Evolutionary conservation across 1,284 basidiomycete genomes (phyloP).

Genomic region (Puccinia coronata): DNA sequence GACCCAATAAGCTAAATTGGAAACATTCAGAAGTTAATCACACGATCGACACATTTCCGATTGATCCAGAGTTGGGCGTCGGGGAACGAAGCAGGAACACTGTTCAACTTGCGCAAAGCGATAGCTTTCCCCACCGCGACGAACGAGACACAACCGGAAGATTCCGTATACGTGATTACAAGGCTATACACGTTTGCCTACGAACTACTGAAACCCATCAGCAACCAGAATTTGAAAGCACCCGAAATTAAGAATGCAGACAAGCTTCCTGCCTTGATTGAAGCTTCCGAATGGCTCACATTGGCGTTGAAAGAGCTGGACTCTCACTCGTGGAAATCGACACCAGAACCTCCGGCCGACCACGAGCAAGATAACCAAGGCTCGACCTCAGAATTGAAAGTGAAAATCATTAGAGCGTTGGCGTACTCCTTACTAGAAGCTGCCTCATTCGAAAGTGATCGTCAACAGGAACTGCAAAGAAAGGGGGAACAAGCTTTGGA

Average conservation of each 20-base stretch:
- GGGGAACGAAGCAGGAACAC: constrained; percentile 35
- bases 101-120: constrained; percentile 46
- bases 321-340: neutral
- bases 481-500: constrained; percentile 48
- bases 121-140: constrained; percentile 7
- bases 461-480: constrained; percentile 22
- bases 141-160: constrained; percentile 14
- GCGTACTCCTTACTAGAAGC: constrained; percentile 39
- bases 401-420: constrained; percentile 45
- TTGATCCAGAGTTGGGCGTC: constrained; percentile 49
- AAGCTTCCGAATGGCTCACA: constrained; percentile 46
- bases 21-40: neutral
- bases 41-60: neutral
- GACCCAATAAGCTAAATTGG: neutral
- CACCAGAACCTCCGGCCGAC: neutral
- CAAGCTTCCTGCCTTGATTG: constrained; percentile 10
- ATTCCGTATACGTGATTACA: constrained; percentile 30
- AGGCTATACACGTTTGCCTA: constrained; percentile 35
- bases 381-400: constrained; percentile 29
- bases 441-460: constrained; percentile 15
- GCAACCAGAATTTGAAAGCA: neutral
- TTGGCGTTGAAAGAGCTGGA: constrained; percentile 39
- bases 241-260: neutral
- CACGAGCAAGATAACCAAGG: neutral
- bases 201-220: constrained; percentile 10